phyloP scores from a whole-genome alignment of 768 basidiomycete genomes.

The Exsudoporus frostii region DNA sequence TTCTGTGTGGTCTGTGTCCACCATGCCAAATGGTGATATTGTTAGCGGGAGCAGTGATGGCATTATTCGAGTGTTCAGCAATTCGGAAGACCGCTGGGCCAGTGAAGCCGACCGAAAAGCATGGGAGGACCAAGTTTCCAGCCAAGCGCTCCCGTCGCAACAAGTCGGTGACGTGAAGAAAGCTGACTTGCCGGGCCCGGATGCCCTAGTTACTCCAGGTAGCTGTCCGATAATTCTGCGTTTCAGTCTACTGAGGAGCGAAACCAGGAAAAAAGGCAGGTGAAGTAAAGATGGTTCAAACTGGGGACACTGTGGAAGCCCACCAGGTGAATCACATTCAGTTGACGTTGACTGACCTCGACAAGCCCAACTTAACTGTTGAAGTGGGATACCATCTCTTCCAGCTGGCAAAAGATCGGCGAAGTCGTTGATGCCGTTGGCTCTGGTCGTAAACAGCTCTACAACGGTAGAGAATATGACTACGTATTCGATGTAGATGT shows the following conservation, averaged over 20 bases:
- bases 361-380: neutral
- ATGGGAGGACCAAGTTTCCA: conserved; percentile 74
- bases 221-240: neutral
- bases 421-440: conserved; percentile 96
- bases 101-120: conserved; percentile 57
- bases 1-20: conserved; percentile 93
- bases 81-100: conserved; percentile 70
- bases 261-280: conserved; percentile 83
- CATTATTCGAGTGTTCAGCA: conserved; percentile 81
- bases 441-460: conserved; percentile 85
- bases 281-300: conserved; percentile 89
- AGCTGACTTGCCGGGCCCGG: conserved; percentile 81
- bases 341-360: neutral
- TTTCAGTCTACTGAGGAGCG: conserved; percentile 4
- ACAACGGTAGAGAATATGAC: conserved; percentile 93
- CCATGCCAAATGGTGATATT: conserved; percentile 88
- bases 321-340: conserved; percentile 62
- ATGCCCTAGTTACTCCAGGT: conserved; percentile 76
- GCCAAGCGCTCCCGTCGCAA: conserved; percentile 76
- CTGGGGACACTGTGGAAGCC: conserved; percentile 79
- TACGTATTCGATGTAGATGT: conserved; percentile 99
- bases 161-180: conserved; percentile 94
- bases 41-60: conserved; percentile 91
- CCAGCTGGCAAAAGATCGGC: conserved; percentile 89
- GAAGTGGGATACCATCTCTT: conserved; percentile 75